Evolutionary conservation across 2,329 filamentous ascomycete species (phyloP).

Genomic region (Colletotrichum orchidophilum): DNA sequence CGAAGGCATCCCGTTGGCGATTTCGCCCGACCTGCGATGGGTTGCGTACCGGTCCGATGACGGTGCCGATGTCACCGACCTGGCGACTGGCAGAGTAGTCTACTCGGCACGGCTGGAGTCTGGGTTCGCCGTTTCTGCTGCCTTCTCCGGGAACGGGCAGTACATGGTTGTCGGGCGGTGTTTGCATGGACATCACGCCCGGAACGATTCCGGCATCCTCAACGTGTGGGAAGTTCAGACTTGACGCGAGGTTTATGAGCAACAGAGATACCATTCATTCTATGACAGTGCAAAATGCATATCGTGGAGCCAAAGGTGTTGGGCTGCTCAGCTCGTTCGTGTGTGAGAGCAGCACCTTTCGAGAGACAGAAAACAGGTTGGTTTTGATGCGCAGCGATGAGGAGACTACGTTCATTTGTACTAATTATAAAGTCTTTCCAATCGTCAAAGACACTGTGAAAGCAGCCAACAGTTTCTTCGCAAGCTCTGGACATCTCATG

Average conservation of each 20-base stretch:
- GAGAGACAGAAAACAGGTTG: too few relatives aligned
- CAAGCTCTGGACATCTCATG: too few relatives aligned
- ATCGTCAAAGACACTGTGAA: too few relatives aligned
- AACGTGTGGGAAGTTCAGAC: slow-evolving; percentile 19
- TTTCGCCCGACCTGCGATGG: slow-evolving; percentile 25
- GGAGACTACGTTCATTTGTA: too few relatives aligned
- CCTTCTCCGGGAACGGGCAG: slow-evolving; percentile 10
- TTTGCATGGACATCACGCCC: slow-evolving; percentile 14
- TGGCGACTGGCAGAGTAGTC: slow-evolving; percentile 23
- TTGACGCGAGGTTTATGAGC: background rate
- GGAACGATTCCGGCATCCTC: slow-evolving; percentile 15
- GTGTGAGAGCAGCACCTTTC: too few relatives aligned
- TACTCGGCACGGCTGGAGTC: slow-evolving; percentile 24
- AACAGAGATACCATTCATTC: background rate
- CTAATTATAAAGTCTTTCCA: too few relatives aligned
- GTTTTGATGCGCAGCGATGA: too few relatives aligned
- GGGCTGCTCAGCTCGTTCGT: too few relatives aligned
- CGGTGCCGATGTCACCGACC: slow-evolving; percentile 28
- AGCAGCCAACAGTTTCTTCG: too few relatives aligned
- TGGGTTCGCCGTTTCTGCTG: slow-evolving; percentile 25
- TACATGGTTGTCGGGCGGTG: slow-evolving; percentile 19
- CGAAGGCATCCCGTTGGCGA: slow-evolving; percentile 27
- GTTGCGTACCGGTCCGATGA: slow-evolving; percentile 29
- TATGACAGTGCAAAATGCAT: too few relatives aligned
- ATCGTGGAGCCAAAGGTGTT: too few relatives aligned